Evolutionary conservation across 164 flowering plant species (phyloP), one percentile per base, ranked within the genome.

Genomic region (Santalum album): DNA sequence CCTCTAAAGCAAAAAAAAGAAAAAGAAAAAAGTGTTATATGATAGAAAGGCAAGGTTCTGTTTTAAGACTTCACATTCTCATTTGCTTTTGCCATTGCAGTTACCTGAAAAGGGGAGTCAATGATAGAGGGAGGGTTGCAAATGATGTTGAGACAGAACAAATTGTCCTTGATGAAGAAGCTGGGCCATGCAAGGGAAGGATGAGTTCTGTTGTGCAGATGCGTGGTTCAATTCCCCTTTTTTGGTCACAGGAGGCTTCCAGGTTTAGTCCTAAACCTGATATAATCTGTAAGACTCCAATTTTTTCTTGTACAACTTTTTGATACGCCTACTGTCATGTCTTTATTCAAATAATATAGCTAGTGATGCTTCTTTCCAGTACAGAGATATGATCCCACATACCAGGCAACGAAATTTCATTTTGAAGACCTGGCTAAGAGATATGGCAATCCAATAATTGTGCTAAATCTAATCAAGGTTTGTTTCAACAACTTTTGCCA

Each of bases 101-200:
- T 64, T 92, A 84, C 64, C 67, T 92, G 75, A 92, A 89, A 75
- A 79, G 99, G 51, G 99, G 99, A 60, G 96, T 92, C 6, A 92
- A 92, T 82, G 99, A 92, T 69, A 75, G 83, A 46, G 98, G 98
- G 40, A 75, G 94, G 65, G 99, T 92, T 51, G 96, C 96, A 63
- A 92, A 92, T 75, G 99, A 92, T 68, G 99, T 92, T 72, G 99
- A 92, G 64, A 92, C 99, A 54, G 99, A 92, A 65, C 99, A 92
- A 66, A 78, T 92, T 63, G 78, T 92, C 42, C 83, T 92, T 62
- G 94, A 89, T 65, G 99, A 92, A 68, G 97, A 81, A 72, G 82
- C 90, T 70, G 99, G 99, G 44, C 79, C 79, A 19, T 72, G 78
- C 77, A 84, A 83, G 61, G 99, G 99, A 44, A 83, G 77, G 70